Evolutionary conservation across 495 filamentous ascomycete genomes (phyloP).

Genomic region (Trichoderma orchidacearum): DNA sequence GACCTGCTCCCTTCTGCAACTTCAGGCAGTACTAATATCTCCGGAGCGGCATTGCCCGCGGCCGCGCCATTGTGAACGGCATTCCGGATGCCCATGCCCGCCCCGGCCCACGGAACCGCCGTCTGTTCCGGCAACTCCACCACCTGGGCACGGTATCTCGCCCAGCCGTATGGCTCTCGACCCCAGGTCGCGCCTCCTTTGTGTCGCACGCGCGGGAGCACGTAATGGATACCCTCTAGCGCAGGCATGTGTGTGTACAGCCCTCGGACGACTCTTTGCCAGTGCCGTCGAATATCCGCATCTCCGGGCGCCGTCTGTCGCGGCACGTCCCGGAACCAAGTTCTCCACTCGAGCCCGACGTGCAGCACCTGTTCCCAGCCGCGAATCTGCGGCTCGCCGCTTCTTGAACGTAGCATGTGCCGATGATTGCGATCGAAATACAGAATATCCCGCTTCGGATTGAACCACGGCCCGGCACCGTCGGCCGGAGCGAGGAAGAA

Average conservation of each 20-base stretch:
- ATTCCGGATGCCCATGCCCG: neutral
- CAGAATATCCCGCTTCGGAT: constrained; percentile 10
- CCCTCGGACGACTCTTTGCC: neutral
- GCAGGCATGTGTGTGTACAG: neutral
- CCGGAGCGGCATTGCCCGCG: neutral
- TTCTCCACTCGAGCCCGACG: constrained; percentile 5
- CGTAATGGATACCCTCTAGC: neutral
- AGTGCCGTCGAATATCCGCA: neutral
- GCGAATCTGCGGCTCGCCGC: neutral
- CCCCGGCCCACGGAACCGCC: neutral
- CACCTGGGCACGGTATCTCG: neutral
- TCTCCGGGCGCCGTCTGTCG: neutral
- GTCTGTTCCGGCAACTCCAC: neutral
- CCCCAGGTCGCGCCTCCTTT: constrained; percentile 1
- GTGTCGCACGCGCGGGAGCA: neutral
- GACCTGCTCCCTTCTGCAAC: neutral
- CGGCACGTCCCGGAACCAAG: constrained; percentile 1
- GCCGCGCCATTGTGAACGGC: neutral
- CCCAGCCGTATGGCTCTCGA: neutral
- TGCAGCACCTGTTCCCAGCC: neutral
- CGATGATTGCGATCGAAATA: constrained; percentile 4
- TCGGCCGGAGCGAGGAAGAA: constrained; percentile 12
- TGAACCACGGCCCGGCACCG: constrained; percentile 13
- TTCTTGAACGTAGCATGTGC: neutral
- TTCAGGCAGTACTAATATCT: neutral